phyloP scores from a whole-genome alignment of 1,139 yeast genomes.

The Candida sanyaensis region DNA sequence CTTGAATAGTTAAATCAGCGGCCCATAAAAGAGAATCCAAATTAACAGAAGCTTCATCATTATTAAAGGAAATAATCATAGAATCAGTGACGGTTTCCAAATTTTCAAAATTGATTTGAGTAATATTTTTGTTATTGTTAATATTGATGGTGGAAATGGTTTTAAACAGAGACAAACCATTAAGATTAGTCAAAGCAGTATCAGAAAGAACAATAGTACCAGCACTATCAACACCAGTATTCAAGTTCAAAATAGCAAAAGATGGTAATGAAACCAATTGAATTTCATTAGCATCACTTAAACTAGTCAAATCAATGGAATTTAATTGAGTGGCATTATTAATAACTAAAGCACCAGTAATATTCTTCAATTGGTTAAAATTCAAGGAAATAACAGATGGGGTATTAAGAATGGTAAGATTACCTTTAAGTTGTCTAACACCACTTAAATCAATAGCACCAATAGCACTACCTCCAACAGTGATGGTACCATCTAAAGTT shows the following conservation, averaged over 20 bases:
- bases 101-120: constrained; percentile 35
- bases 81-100: constrained; percentile 37
- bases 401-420: constrained; percentile 39
- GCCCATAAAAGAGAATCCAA: constrained; percentile 44
- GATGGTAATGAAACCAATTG: constrained; percentile 47
- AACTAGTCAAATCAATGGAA: constrained; percentile 37
- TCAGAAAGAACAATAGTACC: constrained; percentile 40
- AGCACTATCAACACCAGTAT: constrained; percentile 38
- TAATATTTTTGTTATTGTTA: constrained; percentile 49
- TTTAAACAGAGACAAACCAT: constrained; percentile 36
- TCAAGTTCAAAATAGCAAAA: constrained; percentile 39
- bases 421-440: constrained; percentile 38
- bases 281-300: constrained; percentile 33
- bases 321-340: constrained; percentile 45
- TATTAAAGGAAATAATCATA: constrained; percentile 45
- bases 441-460: constrained; percentile 34
- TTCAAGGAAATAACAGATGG: constrained; percentile 40
- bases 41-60: constrained; percentile 40
- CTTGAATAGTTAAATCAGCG: constrained; percentile 48
- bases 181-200: constrained; percentile 43
- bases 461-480: constrained; percentile 40
- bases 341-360: constrained; percentile 39
- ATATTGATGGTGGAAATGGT: constrained; percentile 39
- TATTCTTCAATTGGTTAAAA: constrained; percentile 31
- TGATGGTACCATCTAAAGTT: constrained; percentile 43